phyloP scores from a whole-genome alignment of 2,329 filamentous ascomycete genomes.

The Orbilia quercus region DNA sequence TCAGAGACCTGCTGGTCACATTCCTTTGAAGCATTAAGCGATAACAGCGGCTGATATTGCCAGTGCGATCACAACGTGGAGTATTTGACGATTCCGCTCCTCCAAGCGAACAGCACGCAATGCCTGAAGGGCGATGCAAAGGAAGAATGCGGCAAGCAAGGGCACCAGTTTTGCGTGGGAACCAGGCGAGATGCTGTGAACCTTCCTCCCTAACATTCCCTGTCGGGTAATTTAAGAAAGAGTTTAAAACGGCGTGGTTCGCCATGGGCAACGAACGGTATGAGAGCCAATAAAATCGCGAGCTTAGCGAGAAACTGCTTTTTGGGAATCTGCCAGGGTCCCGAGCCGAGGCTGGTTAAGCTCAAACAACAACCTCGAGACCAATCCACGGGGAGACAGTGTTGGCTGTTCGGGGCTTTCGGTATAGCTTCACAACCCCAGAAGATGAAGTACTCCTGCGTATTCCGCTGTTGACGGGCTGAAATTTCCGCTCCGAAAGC shows the following conservation, averaged over 20 bases:
- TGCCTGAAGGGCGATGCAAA: slow-evolving; percentile 9
- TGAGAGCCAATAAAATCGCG: slow-evolving; percentile 38
- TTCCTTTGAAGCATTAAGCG: slow-evolving; percentile 29
- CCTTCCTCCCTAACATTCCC: slow-evolving; percentile 2
- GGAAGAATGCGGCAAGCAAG: slow-evolving; percentile 34
- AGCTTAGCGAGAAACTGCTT: slow-evolving; percentile 42
- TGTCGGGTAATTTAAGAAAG: slow-evolving; percentile 35
- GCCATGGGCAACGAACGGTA: slow-evolving; percentile 8
- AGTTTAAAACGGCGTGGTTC: slow-evolving; percentile 36
- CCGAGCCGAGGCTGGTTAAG: slow-evolving; percentile 2
- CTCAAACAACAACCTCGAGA: slow-evolving; percentile 1
- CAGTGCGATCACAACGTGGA: background rate
- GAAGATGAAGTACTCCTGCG: slow-evolving; percentile 11
- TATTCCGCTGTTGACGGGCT: slow-evolving; percentile 29
- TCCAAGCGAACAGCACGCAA: slow-evolving; percentile 17
- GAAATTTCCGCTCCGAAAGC: slow-evolving; percentile 21
- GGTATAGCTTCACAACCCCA: background rate
- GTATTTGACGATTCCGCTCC: background rate
- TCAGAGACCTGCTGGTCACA: slow-evolving; percentile 36
- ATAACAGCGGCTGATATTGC: slow-evolving; percentile 26
- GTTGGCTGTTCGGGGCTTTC: background rate
- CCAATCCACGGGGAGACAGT: background rate
- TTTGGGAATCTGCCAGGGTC: slow-evolving; percentile 9
- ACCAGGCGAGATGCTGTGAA: background rate
- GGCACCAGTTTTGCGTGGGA: background rate